Evolutionary conservation across 305 asterid genomes (phyloP), one percentile per base, ranked within the genome.

Genomic region (Ruellia speciosa): DNA sequence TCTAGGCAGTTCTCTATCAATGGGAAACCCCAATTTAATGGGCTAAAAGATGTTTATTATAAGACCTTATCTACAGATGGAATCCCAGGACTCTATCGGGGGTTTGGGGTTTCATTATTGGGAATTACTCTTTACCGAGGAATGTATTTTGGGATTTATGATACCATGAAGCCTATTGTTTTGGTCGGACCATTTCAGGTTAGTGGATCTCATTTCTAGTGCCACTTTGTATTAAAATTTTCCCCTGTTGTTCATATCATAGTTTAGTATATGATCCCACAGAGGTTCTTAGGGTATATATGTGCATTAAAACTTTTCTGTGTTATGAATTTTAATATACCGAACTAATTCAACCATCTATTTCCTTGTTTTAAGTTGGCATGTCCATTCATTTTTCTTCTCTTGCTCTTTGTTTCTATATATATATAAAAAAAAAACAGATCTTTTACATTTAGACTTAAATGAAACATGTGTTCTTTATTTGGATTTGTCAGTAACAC

Each of bases 41-140:
- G 95, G 62, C 59, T 92, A 52, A 9, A 55, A 46, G 95, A 89
- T 75, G 99, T 92, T 41, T 92, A 92, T 57, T 68, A 60, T 41
- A 84, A 78, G 74, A 88, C 99, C 73, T 71, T 88, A 63, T 70
- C 79, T 63, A 82, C 72, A 67, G 97, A 92, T 72, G 95, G 99
- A 63, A 48, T 92, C 17, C 59, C 55, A 13, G 99, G 97, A 58
- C 90, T 88, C 49, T 92, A 86, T 65, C 86, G 99, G 31, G 97
- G 94, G 15, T 86, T 89, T 64, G 86, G 97, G 57, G 90, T 74
- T 57, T 89, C 94, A 33, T 77, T 89, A 24, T 41, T 79, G 49
- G 97, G 95, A 52, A 86, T 84, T 41, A 84, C 97, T 56, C 81
- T 89, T 60, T 89, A 88, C 49, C 81, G 97, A 62, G 97, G 97